Evolutionary conservation across 192 early-diverging fungal genomes (phyloP).

Genomic region (Cetraspora pellucida): DNA sequence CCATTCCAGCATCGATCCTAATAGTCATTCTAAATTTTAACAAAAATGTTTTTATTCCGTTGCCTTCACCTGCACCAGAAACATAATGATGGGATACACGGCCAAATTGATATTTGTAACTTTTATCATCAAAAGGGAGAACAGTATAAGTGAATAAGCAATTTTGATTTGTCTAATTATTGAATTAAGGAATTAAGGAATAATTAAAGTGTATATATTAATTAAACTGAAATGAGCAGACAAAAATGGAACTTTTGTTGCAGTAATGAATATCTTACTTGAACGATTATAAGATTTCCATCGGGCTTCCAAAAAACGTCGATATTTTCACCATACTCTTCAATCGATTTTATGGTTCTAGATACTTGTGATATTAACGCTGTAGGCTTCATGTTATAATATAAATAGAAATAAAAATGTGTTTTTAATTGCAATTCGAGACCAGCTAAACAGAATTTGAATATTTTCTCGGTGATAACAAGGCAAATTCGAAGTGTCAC

Average conservation of each 20-base stretch:
- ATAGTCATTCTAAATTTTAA: constrained; percentile 74
- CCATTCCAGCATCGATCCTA: constrained; percentile 73
- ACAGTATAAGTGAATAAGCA: constrained; percentile 75
- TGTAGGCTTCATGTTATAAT: constrained; percentile 52
- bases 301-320: constrained; percentile 78
- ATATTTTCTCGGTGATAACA: too few species aligned
- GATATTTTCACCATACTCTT: constrained; percentile 75
- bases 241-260: not conserved
- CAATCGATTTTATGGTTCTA: constrained; percentile 62
- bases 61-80: constrained; percentile 70
- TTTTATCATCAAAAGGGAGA: constrained; percentile 50
- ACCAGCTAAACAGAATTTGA: not conserved
- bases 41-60: constrained; percentile 55
- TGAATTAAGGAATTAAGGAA: not conserved
- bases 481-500: too few species aligned
- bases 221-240: not conserved
- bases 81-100: constrained; percentile 61
- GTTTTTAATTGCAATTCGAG: not conserved
- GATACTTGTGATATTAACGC: constrained; percentile 65
- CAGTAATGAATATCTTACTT: constrained; percentile 48
- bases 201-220: not conserved
- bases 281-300: constrained; percentile 60
- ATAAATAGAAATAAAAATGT: not conserved
- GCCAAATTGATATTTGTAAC: constrained; percentile 61
- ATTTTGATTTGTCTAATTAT: constrained; percentile 69